A percentile compares a stretch with the other conserved stretches of the same genome.
Conservation (phyloP, 768 basidiomycete species). For the Tulasnella calospora region DNA sequence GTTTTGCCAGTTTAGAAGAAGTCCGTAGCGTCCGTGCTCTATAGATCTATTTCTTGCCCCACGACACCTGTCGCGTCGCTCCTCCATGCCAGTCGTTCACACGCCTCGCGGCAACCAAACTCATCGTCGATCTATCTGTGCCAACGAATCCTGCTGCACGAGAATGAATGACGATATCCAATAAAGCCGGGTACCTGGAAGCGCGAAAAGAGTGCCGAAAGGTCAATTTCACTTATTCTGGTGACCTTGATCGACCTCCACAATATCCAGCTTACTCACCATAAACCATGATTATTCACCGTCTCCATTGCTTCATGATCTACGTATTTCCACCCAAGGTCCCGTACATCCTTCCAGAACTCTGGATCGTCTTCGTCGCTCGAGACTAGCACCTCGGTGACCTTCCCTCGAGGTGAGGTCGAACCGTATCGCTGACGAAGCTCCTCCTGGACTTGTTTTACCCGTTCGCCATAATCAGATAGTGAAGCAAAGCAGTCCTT, state of each 20-base stretch:
- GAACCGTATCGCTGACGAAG: neutral
- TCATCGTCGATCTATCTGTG: conserved; percentile 28
- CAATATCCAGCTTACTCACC: neutral
- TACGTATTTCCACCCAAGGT: conserved; percentile 19
- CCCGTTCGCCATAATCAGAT: neutral
- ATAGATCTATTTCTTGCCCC: neutral
- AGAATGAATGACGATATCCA: conserved; percentile 23
- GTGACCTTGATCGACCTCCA: neutral
- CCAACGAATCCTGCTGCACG: conserved; percentile 27
- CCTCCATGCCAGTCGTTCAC: conserved; percentile 28
- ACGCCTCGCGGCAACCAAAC: conserved; percentile 19
- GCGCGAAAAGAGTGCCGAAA: neutral
- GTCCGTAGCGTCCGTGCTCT: neutral
- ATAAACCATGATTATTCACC: neutral
- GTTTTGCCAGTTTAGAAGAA: too few relatives aligned
- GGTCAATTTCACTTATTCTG: neutral
- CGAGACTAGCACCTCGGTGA: conserved; percentile 24
- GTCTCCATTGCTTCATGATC: conserved; percentile 6
- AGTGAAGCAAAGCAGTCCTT: conserved; percentile 18
- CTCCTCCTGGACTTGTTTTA: conserved; percentile 25
- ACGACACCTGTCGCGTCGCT: neutral
- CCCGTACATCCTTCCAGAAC: conserved; percentile 16
- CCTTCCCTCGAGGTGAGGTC: neutral
- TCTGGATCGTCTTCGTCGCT: conserved; percentile 23
- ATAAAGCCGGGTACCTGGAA: conserved; percentile 21